phyloP scores from a whole-genome alignment of 2,329 filamentous ascomycete species.

The Trematosphaeria pertusa region DNA sequence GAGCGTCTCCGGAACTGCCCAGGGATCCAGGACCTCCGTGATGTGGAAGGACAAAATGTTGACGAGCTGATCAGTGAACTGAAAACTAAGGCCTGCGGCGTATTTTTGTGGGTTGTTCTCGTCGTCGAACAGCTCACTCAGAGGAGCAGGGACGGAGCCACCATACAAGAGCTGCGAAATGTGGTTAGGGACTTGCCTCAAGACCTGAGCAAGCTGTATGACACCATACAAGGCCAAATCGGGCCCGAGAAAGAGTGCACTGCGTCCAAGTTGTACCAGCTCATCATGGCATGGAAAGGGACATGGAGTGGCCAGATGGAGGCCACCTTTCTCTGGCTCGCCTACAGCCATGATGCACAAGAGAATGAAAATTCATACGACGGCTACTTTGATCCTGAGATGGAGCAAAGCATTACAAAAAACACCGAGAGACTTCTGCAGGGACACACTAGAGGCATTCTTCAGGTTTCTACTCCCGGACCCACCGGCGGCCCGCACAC shows the following conservation, averaged over 20 bases:
- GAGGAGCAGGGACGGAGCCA: too few relatives aligned
- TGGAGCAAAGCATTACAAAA: background rate
- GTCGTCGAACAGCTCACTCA: too few relatives aligned
- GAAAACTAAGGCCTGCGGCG: too few relatives aligned
- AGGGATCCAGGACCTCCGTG: too few relatives aligned
- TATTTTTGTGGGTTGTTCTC: too few relatives aligned
- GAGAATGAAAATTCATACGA: too few relatives aligned
- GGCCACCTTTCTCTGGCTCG: background rate
- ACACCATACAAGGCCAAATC: background rate
- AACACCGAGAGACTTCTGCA: background rate
- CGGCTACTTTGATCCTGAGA: background rate
- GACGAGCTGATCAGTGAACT: too few relatives aligned
- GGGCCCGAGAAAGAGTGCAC: background rate
- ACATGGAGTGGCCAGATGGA: background rate
- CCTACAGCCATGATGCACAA: too few relatives aligned
- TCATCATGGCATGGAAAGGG: background rate
- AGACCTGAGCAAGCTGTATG: background rate
- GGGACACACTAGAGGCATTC: background rate
- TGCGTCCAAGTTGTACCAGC: background rate
- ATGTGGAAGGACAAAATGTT: too few relatives aligned
- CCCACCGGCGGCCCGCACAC: background rate
- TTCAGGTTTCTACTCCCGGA: background rate
- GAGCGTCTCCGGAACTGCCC: too few relatives aligned
- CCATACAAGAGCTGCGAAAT: too few relatives aligned
- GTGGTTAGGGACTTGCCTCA: background rate